These are phyloP conservation scores for Incumbomyces lentus DNA, from an alignment of 2,329 filamentous ascomycete genomes.

Conservation along the genomic window DNA sequence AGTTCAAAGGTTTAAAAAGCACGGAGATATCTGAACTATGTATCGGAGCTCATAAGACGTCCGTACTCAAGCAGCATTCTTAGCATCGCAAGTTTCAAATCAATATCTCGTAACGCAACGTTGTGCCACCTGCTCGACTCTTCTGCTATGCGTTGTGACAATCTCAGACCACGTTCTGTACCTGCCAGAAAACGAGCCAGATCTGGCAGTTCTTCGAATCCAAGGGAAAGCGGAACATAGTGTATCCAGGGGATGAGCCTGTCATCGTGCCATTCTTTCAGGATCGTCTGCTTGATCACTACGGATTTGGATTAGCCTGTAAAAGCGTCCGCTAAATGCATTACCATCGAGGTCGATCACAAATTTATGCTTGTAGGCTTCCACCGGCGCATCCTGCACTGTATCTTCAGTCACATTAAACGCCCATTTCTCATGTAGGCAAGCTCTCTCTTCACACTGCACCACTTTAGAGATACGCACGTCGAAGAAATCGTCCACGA, in stretches of 20 bases:
- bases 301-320: slow-evolving; percentile 59
- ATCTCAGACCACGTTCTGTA: slow-evolving; percentile 37
- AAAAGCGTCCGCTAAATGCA: slow-evolving; percentile 58
- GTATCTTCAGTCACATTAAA: slow-evolving; percentile 1
- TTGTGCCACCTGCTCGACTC: slow-evolving; percentile 59
- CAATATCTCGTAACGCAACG: slow-evolving; percentile 56
- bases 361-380: slow-evolving; percentile 47
- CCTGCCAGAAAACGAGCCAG: slow-evolving; percentile 66
- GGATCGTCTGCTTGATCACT: slow-evolving; percentile 67
- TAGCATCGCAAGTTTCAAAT: slow-evolving; percentile 62
- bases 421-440: slow-evolving; percentile 14
- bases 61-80: slow-evolving; percentile 56
- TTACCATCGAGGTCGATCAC: slow-evolving; percentile 69
- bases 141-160: slow-evolving; percentile 54
- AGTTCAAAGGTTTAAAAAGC: no score
- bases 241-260: slow-evolving; percentile 67
- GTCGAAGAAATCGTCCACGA: slow-evolving; percentile 27
- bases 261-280: slow-evolving; percentile 70
- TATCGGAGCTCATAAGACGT: slow-evolving; percentile 36
- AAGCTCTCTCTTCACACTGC: slow-evolving; percentile 33
- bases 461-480: slow-evolving; percentile 38
- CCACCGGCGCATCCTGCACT: neutral
- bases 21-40: no score
- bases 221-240: slow-evolving; percentile 68
- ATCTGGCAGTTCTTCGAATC: slow-evolving; percentile 60